Base-by-base conservation (phyloP, 2,329 filamentous ascomycete species). In the Epichloe brachyelytri region DNA sequence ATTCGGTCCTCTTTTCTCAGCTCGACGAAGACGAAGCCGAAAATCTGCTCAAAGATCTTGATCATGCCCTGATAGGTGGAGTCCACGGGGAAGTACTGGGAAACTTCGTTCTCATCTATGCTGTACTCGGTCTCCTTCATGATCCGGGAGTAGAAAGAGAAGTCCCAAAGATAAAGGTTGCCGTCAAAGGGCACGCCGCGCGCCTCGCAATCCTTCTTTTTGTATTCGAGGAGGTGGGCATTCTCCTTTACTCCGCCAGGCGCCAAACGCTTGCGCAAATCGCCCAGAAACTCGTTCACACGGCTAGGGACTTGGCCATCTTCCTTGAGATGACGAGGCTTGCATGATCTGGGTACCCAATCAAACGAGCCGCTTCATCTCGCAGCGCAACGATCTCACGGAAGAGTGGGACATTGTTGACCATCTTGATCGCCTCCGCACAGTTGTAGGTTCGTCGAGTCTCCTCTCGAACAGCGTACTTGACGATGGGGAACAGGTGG, bases 111-210 rank as follows among this genome's bases (percentile, higher is more conserved):
- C 65, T 91, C 86, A 56, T 91, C 85, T 44, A 93, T 82, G 59
- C 79, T 82, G 64, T 82, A 91, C 62, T 91, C 84, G 62, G 85
- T 79, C 70, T 91, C 85, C 39, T 89, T 79, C 78, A 89, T 84
- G 63, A 90, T 71, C 6, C 85, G 81, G 58, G 88, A 84, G 66
- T 91, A 93, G 68, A 81, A 93, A 41, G 85, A 76, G 62, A 86
- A 78, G 58, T 93, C 87, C 87, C 88, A 93, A 40, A 90, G 77
- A 65, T 86, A 91, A 65, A 90, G 88, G 58, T 81, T 80, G 46
- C 77, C 80, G 58, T 87, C 83, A 50, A 78, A 76, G 3, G 73
- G 68, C 7, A 81, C 59, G 8, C 77, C 77, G 26, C 81, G 76
- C 19, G 76, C 71, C 59, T 80, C 75, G 50, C 79, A 73, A 57